These are phyloP conservation scores for Pichia heedii DNA, from an alignment of 805 yeast genomes.

Conservation along the genomic window DNA sequence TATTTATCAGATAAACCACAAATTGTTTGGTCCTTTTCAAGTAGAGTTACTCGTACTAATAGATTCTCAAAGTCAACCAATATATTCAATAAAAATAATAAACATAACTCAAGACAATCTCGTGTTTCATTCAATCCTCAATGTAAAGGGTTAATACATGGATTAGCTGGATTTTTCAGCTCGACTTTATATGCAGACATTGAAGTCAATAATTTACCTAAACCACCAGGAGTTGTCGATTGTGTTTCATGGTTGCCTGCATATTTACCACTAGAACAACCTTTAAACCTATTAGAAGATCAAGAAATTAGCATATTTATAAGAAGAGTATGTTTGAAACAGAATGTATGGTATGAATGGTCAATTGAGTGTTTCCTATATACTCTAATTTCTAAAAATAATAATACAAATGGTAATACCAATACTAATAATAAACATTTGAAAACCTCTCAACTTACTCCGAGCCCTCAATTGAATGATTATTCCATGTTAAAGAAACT, in stretches of 20 bases:
- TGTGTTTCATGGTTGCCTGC: slow-evolving; percentile 59
- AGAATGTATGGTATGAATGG: slow-evolving; percentile 64
- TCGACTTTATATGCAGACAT: slow-evolving; percentile 58
- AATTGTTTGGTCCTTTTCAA: slow-evolving; percentile 39
- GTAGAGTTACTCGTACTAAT: neutral
- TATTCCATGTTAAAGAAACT: neutral
- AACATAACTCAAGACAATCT: slow-evolving; percentile 17
- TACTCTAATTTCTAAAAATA: slow-evolving; percentile 8
- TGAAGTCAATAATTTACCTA: slow-evolving; percentile 38
- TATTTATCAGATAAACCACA: slow-evolving; percentile 38
- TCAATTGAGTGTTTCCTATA: slow-evolving; percentile 43
- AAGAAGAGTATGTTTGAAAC: slow-evolving; percentile 35
- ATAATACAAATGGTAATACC: neutral
- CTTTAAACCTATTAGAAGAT: slow-evolving; percentile 43
- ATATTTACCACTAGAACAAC: slow-evolving; percentile 50
- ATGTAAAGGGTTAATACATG: slow-evolving; percentile 54
- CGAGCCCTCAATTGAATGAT: neutral
- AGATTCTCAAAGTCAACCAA: no score
- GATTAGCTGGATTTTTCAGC: slow-evolving; percentile 66
- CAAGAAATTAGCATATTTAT: slow-evolving; percentile 45
- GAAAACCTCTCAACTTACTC: neutral
- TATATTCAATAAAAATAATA: slow-evolving; percentile 4
- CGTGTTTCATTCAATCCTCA: slow-evolving; percentile 32
- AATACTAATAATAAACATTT: no score
- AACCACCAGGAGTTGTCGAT: slow-evolving; percentile 17